Evolutionary conservation across 73 alveolate genomes (phyloP).

Genomic region (Paraurostyla sp.): DNA sequence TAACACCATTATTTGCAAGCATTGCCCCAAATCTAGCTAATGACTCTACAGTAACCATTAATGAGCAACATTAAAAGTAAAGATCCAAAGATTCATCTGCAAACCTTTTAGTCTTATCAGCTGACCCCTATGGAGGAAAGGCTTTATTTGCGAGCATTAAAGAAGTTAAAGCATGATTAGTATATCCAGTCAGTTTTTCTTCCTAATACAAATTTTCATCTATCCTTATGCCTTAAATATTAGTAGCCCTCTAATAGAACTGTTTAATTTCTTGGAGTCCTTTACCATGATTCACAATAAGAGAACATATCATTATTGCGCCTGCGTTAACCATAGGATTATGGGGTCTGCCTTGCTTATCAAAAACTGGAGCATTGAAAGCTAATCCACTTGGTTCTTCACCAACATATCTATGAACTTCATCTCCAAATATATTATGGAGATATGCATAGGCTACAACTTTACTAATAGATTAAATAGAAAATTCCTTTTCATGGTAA

Average conservation of each 20-base stretch:
- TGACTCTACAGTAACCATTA: conserved; percentile 64
- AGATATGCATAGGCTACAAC: conserved; percentile 60
- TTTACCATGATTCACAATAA: conserved; percentile 36
- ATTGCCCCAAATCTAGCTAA: conserved; percentile 67
- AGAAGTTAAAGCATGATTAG: conserved; percentile 44
- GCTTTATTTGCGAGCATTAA: conserved; percentile 47
- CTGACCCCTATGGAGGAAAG: not conserved
- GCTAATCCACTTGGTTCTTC: conserved; percentile 71
- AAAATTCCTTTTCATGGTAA: conserved; percentile 47
- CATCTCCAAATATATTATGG: conserved; percentile 29
- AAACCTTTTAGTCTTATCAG: not conserved
- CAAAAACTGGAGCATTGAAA: conserved; percentile 71
- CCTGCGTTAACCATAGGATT: conserved; percentile 80
- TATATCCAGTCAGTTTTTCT: conserved; percentile 34
- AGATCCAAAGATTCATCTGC: conserved; percentile 54
- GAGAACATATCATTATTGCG: conserved; percentile 69
- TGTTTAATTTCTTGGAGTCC: conserved; percentile 48
- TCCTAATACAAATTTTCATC: not conserved
- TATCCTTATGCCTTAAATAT: not conserved
- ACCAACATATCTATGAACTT: conserved; percentile 56
- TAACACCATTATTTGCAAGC: conserved; percentile 74
- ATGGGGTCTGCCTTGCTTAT: conserved; percentile 59
- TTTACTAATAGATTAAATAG: conserved; percentile 54
- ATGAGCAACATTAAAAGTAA: conserved; percentile 68
- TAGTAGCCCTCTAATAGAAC: conserved; percentile 42